Evolutionary conservation across 1,139 yeast genomes (phyloP), one percentile per base, ranked within the genome.

Genomic region (Geotrichum candidum): DNA sequence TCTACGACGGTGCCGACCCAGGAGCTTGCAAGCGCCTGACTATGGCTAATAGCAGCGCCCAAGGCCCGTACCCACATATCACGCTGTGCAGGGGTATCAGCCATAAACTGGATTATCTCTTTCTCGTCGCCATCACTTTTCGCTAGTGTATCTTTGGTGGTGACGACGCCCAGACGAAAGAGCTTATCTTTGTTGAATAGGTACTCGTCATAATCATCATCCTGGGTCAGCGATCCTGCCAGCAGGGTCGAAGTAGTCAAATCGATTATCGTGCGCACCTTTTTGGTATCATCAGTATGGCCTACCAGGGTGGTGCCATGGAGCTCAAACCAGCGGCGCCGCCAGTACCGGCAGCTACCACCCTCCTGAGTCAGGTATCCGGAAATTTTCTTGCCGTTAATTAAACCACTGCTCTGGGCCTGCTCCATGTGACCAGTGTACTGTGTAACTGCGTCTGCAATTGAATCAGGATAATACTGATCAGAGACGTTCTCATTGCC

Each of bases 351-450:
- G 70, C 90, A 84, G 74, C 87, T 94, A 0, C 92, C 94, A 22
- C 94, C 95, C 67, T 86, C 90, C 74, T 87, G 95, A 61, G 84
- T 83, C 74, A 87, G 76, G 69, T 79, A 86, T 2, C 94, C 94
- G 25, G 61, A 60, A 15, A 65, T 60, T 74, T 74, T 7, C 50
- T 56, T 29, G 65, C 64, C 31, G 74, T 65, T 52, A 66, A 18
- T n/a, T 18, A 41, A 41, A 23, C 22, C 48, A 18, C 10, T 41
- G 22, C 23, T n/a, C 22, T 41, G 48, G 10, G 62, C 75, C 70
- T 11, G 79, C 73, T 1, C 88, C 88, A 60, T 84, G 76, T 22
- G 76, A 70, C 69, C 84, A 87, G 55, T 76, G 74, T 2, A 74
- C 73, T 41, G 22, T 5, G 48, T 15, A n/a, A 41, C 48, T n/a